A percentile compares a stretch with the other conserved stretches of the same genome.
Conservation (phyloP, 306 rosid genomes). For the Ormosia semicastrata region DNA sequence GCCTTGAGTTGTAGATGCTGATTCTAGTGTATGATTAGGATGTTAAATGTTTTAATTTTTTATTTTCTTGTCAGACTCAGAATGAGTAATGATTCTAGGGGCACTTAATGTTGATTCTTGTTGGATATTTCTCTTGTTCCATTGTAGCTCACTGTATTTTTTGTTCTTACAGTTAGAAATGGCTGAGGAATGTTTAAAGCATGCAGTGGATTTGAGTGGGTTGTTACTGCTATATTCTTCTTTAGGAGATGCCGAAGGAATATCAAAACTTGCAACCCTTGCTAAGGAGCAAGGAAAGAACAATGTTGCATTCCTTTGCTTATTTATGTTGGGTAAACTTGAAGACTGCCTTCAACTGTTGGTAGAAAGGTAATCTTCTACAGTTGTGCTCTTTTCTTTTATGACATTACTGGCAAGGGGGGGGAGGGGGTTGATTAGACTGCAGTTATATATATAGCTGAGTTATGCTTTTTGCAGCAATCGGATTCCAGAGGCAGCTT, state of each 20-base stretch:
- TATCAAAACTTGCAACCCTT: constrained; percentile 73
- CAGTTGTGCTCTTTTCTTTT: constrained; percentile 1
- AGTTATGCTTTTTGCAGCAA: constrained; percentile 57
- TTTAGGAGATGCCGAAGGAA: constrained; percentile 97
- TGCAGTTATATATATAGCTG: constrained; percentile 21
- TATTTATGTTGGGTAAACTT: constrained; percentile 91
- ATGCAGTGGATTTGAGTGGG: constrained; percentile 95
- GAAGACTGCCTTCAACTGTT: constrained; percentile 97
- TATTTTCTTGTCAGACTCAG: neutral
- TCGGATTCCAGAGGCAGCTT: constrained; percentile 98
- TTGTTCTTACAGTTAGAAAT: constrained; percentile 75
- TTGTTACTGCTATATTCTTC: constrained; percentile 93
- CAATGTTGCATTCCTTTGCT: constrained; percentile 94
- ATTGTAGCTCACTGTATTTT: constrained; percentile 28
- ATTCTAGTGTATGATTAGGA: constrained; percentile 19
- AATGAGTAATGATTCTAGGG: neutral
- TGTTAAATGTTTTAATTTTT: neutral
- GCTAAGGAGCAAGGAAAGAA: constrained; percentile 99
- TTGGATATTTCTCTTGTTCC: constrained; percentile 18
- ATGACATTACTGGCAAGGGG: neutral
- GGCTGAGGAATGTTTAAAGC: constrained; percentile 93
- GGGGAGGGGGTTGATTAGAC: constrained; percentile 13
- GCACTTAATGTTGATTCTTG: constrained; percentile 17
- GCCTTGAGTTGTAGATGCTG: neutral
- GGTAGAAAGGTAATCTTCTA: constrained; percentile 76